A percentile compares a stretch with the other conserved stretches of the same genome.
phyloP scores from a whole-genome alignment of 441 rosid species.

The Bocquillonia castaneifolia region DNA sequence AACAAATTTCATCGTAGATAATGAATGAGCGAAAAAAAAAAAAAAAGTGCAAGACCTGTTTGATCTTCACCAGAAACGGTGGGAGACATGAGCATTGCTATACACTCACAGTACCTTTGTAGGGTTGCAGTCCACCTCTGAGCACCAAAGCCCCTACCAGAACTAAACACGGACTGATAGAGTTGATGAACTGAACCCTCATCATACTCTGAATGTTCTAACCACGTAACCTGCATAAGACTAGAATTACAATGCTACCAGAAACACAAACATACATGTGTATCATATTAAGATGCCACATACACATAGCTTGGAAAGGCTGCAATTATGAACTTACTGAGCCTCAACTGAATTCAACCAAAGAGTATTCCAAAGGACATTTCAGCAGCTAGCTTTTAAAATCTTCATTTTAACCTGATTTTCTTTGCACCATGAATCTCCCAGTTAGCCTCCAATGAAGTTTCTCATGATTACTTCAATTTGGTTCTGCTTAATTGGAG shows the following conservation, averaged over 20 bases:
- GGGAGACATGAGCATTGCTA: conserved; percentile 73
- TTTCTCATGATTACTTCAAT: background rate
- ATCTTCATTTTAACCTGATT: background rate
- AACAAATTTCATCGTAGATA: no score
- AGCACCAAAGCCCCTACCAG: conserved; percentile 86
- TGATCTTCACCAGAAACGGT: conserved; percentile 39
- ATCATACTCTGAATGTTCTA: conserved; percentile 81
- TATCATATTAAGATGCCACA: no score
- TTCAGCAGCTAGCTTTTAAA: background rate
- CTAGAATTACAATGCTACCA: background rate
- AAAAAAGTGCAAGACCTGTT: conserved; percentile 53
- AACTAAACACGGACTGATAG: conserved; percentile 49
- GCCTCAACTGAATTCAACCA: background rate
- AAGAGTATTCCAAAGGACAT: background rate
- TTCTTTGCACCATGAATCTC: background rate
- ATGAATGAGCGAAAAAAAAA: conserved; percentile 64
- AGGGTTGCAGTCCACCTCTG: conserved; percentile 90
- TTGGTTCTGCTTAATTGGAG: background rate
- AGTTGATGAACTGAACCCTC: conserved; percentile 58
- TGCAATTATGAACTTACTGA: background rate
- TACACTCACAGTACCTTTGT: conserved; percentile 80
- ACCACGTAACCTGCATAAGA: conserved; percentile 78
- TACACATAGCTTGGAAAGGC: background rate
- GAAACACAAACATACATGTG: no score
- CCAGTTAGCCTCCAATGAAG: background rate